Evolutionary conservation across 495 filamentous ascomycete species (phyloP).

Genomic region (Parathielavia hyrcaniae): DNA sequence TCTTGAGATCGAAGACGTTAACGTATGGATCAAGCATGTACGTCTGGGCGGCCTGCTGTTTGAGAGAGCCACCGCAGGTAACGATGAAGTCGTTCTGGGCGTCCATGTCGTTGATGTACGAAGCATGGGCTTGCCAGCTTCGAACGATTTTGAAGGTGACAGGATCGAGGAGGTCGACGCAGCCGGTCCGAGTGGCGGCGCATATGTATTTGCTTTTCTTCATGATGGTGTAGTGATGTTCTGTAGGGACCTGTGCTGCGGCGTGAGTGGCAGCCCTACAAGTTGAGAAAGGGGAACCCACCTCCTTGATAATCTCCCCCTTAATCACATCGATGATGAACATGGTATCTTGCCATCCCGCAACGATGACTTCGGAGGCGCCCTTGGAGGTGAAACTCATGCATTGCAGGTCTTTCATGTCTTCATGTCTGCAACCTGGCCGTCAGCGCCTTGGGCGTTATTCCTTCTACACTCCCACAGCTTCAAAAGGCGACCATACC

Average conservation of each 20-base stretch:
- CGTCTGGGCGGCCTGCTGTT: conserved; percentile 43
- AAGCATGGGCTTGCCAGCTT: conserved; percentile 78
- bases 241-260: conserved; percentile 54
- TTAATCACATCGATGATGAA: conserved; percentile 84
- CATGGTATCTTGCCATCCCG: conserved; percentile 80
- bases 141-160: conserved; percentile 69
- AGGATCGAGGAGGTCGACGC: conserved; percentile 79
- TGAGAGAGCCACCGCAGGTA: conserved; percentile 86
- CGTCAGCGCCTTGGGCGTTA: not conserved
- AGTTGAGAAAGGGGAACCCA: conserved; percentile 29
- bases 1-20: conserved; percentile 91
- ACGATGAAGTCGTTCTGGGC: conserved; percentile 84
- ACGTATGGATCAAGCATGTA: conserved; percentile 81
- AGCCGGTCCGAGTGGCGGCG: conserved; percentile 77
- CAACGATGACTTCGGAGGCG: conserved; percentile 73
- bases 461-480: not conserved
- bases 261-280: not conserved
- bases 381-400: conserved; percentile 91
- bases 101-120: conserved; percentile 90
- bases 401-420: conserved; percentile 77
- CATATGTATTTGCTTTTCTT: conserved; percentile 85
- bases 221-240: conserved; percentile 80
- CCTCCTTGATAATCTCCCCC: conserved; percentile 67
- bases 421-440: conserved; percentile 47
- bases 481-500: conserved; percentile 36